Evolutionary conservation across 139 green algal species (phyloP).

Genomic region (Axilococcus clingmanii): DNA sequence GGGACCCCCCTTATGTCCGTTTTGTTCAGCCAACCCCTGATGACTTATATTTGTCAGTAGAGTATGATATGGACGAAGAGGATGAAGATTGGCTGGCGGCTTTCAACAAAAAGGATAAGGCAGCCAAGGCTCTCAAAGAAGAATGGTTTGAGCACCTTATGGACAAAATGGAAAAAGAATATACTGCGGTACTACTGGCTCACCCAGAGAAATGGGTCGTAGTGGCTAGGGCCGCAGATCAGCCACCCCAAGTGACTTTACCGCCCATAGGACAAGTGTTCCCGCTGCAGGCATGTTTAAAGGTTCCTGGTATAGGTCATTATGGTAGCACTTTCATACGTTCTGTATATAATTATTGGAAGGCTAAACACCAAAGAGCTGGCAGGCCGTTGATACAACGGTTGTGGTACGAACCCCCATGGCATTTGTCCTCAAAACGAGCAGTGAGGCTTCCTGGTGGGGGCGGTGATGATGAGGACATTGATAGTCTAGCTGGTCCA

Average conservation of each 20-base stretch:
- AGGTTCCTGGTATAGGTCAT: conserved; percentile 18
- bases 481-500: conserved; percentile 8
- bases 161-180: conserved; percentile 37
- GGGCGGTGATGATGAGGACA: conserved; percentile 5
- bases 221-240: not conserved
- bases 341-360: conserved; percentile 91
- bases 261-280: conserved; percentile 29
- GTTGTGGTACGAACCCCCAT: conserved; percentile 45
- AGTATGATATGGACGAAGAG: conserved; percentile 95
- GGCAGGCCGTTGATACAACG: conserved; percentile 36
- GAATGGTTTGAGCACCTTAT: conserved; percentile 36
- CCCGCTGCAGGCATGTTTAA: conserved; percentile 31
- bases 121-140: conserved; percentile 12
- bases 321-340: conserved; percentile 18
- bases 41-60: conserved; percentile 45
- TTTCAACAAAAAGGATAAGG: conserved; percentile 48
- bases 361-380: conserved; percentile 48
- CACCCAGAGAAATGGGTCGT: conserved; percentile 28
- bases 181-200: conserved; percentile 26
- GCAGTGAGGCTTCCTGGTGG: conserved; percentile 1
- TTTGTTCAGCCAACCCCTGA: conserved; percentile 32
- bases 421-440: conserved; percentile 17
- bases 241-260: conserved; percentile 8
- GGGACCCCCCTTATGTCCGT: conserved; percentile 20
- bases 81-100: conserved; percentile 88